These are phyloP conservation scores for Chaetomium tenue DNA, from an alignment of 495 filamentous ascomycete species.

Conservation along the genomic window DNA sequence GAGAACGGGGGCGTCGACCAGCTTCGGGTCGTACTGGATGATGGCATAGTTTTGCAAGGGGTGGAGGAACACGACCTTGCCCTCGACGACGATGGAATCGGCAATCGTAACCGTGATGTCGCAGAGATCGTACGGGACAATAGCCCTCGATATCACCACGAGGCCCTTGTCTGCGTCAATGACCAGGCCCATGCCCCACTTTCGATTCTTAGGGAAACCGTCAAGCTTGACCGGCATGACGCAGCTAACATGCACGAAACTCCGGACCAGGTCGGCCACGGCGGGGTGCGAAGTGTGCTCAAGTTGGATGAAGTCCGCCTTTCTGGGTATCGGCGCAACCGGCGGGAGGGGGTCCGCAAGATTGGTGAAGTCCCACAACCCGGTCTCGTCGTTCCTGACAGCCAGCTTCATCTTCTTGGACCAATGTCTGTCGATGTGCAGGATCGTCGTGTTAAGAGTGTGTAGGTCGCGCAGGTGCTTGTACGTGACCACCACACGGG, in stretches of 20 bases:
- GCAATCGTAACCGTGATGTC: constrained; percentile 94
- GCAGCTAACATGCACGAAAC: constrained; percentile 90
- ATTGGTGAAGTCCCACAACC: constrained; percentile 92
- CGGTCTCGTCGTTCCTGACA: constrained; percentile 83
- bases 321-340: constrained; percentile 64
- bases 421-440: constrained; percentile 95
- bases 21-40: constrained; percentile 87
- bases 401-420: constrained; percentile 88
- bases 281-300: constrained; percentile 87
- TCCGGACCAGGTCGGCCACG: constrained; percentile 85
- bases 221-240: constrained; percentile 94
- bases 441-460: constrained; percentile 86
- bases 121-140: constrained; percentile 93
- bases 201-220: constrained; percentile 86
- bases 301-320: constrained; percentile 85
- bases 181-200: constrained; percentile 92
- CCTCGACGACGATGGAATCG: constrained; percentile 89
- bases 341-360: constrained; percentile 77
- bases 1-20: constrained; percentile 90
- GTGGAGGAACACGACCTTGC: constrained; percentile 94
- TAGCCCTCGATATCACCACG: constrained; percentile 87
- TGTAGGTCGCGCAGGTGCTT: constrained; percentile 94
- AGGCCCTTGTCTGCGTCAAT: constrained; percentile 94
- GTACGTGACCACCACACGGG: constrained; percentile 89
- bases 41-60: constrained; percentile 98